Evolutionary conservation across 495 filamentous ascomycete species (phyloP).

Genomic region (Podospora bellae-mahoneyi): DNA sequence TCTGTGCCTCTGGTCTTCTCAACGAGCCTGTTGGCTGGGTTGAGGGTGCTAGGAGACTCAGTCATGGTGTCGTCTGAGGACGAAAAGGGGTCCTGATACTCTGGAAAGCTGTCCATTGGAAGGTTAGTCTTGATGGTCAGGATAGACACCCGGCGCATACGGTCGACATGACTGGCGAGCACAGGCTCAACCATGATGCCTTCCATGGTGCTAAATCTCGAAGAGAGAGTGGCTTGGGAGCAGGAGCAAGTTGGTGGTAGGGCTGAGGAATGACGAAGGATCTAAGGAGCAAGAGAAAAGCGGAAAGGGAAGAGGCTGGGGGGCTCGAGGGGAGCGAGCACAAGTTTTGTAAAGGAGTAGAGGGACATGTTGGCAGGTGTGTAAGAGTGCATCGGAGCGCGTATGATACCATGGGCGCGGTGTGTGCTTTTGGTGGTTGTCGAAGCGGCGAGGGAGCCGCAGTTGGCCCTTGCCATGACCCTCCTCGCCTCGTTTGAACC

Average conservation of each 20-base stretch:
- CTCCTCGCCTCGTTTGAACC: not conserved
- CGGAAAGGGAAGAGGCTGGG: not conserved
- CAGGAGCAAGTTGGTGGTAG: constrained; percentile 5
- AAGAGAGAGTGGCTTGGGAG: constrained; percentile 1
- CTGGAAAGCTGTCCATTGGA: constrained; percentile 39
- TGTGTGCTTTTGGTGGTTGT: constrained; percentile 1
- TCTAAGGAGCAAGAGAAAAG: constrained; percentile 2
- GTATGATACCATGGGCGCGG: not conserved
- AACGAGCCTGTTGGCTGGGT: constrained; percentile 36
- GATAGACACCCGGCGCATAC: constrained; percentile 30
- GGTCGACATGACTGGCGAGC: constrained; percentile 19
- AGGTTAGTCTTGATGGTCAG: constrained; percentile 48
- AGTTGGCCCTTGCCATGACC: constrained; percentile 23
- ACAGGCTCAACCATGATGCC: constrained; percentile 19
- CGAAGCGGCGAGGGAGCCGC: constrained; percentile 11
- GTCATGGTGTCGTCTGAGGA: constrained; percentile 36
- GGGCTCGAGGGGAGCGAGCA: constrained; percentile 2
- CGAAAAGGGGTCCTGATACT: constrained; percentile 38
- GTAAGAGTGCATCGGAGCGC: constrained; percentile 7
- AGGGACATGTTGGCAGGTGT: constrained; percentile 5
- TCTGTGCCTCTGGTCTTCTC: constrained; percentile 32
- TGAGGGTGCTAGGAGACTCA: constrained; percentile 23
- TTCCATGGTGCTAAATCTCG: constrained; percentile 22
- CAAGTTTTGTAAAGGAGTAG: constrained; percentile 4
- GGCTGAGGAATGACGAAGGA: not conserved